Conservation (phyloP, 2,329 filamentous ascomycete species). For the Bimuria novae-zelandiae region DNA sequence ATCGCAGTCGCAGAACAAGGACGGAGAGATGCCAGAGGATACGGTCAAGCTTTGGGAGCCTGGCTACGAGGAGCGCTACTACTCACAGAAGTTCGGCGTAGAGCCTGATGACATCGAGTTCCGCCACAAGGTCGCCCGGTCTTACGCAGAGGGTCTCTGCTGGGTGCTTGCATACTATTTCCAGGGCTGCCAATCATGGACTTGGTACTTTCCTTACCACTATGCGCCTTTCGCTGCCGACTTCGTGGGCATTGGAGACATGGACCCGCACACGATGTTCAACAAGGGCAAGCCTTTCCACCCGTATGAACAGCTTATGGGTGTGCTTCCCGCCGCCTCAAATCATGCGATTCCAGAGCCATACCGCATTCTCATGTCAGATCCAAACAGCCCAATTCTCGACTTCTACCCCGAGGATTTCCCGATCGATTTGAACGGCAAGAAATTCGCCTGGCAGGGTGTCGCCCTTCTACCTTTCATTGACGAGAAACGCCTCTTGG, state of each 20-base stretch:
- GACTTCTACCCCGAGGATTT: slow-evolving; percentile 98
- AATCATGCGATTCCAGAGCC: slow-evolving; percentile 86
- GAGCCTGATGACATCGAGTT: slow-evolving; percentile 82
- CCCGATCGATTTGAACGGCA: slow-evolving; percentile 90
- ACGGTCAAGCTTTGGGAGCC: slow-evolving; percentile 92
- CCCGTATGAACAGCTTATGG: slow-evolving; percentile 98
- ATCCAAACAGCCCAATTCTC: slow-evolving; percentile 86
- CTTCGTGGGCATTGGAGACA: slow-evolving; percentile 80
- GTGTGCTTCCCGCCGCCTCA: slow-evolving; percentile 90
- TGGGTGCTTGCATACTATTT: slow-evolving; percentile 99
- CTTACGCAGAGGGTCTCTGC: slow-evolving; percentile 92
- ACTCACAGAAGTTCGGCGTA: slow-evolving; percentile 93
- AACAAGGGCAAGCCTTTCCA: slow-evolving; percentile 82
- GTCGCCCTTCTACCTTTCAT: slow-evolving; percentile 94
- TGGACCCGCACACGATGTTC: slow-evolving; percentile 72
- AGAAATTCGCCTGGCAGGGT: slow-evolving; percentile 98
- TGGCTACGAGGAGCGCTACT: slow-evolving; percentile 93
- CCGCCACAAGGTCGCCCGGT: slow-evolving; percentile 81
- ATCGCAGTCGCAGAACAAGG: slow-evolving; percentile 44
- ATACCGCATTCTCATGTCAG: slow-evolving; percentile 89
- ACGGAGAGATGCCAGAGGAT: slow-evolving; percentile 71
- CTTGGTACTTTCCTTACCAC: slow-evolving; percentile 98
- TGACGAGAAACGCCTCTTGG: slow-evolving; percentile 82
- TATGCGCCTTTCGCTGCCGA: slow-evolving; percentile 97
- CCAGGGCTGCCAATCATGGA: slow-evolving; percentile 97